Conservation (phyloP, 192 early-diverging fungal species). For the Entrophospora sp. region DNA sequence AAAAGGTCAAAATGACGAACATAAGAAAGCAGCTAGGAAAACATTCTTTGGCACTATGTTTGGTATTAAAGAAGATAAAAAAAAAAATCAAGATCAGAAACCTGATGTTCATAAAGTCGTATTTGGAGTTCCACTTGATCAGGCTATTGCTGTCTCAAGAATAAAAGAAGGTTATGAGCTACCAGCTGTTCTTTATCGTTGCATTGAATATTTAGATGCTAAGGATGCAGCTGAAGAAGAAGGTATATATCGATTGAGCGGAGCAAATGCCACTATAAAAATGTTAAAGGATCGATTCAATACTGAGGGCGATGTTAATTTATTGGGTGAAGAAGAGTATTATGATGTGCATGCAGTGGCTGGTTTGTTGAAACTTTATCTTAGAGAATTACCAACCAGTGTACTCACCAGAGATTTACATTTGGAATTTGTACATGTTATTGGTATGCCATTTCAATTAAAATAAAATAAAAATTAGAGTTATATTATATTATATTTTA, state of each 20-base stretch:
- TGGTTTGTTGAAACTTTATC: conserved; percentile 83
- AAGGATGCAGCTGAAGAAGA: conserved; percentile 85
- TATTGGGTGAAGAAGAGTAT: conserved; percentile 49
- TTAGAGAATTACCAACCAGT: conserved; percentile 81
- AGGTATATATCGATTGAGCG: conserved; percentile 90
- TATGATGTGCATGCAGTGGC: conserved; percentile 94
- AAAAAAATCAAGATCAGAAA: conserved; percentile 17
- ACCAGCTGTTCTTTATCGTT: conserved; percentile 87
- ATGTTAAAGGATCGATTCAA: conserved; percentile 77
- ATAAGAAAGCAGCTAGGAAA: not conserved
- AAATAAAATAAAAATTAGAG: too few relatives aligned
- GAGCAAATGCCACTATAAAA: conserved; percentile 64
- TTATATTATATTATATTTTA: too few relatives aligned
- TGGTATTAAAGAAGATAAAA: conserved; percentile 18
- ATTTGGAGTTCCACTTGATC: conserved; percentile 83
- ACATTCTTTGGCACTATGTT: conserved; percentile 21
- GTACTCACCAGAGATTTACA: conserved; percentile 86
- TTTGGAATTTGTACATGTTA: conserved; percentile 73
- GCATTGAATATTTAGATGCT: conserved; percentile 92
- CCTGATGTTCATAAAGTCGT: conserved; percentile 33
- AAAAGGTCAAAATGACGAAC: not conserved
- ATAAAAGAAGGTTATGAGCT: conserved; percentile 72
- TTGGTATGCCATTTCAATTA: conserved; percentile 48
- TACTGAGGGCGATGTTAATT: conserved; percentile 65
- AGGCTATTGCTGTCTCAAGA: conserved; percentile 59